Base-by-base conservation (phyloP, 768 basidiomycete genomes). In the Suillus hirtellus region DNA sequence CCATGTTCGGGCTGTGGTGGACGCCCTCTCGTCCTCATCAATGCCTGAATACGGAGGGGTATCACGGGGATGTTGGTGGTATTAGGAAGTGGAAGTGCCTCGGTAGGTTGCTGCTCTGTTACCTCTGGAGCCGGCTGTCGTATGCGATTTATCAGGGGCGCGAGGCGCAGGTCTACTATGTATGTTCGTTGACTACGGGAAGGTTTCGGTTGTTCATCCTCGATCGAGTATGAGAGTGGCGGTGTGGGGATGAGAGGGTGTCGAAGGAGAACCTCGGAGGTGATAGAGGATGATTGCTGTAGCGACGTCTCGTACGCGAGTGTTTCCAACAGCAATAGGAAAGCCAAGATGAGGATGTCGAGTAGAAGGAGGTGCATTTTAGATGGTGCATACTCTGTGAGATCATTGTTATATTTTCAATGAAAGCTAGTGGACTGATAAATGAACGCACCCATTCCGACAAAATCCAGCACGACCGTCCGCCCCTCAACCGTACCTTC, bases 391-490 rank as follows among this genome's bases (percentile, higher is more conserved):
- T 84, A 81, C 44, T 81, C 87, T 89, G 66, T 59, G 65, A 58
- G 56, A 40, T 43, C 17, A 42, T 58, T 4, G 56, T 58, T 42
- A 11, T 27, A 5, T 24, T 58, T 42, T 58, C 42, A 24, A 42
- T 15, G 37, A 12, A 35, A 47, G 68, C 40, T 21, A 43, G 31
- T 37, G 31, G 6, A 31, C 10, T 42, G 59, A 31, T 49, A 34
- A 31, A 15, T 19, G 17, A 34, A 62, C 21, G 59, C 9, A 92
- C 92, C 85, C 80, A 86, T 81, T 61, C 92, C 91, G 63, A 93
- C 83, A 70, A 93, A 93, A 72, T 93, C 91, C 64, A 93, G 84
- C 40, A 93, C 74, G 69, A 92, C 75, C 11, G 84, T 78, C 67
- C 87, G 80, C n/a, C 86, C 85, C 62, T 87, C 82, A 35, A 80